phyloP scores from a whole-genome alignment of 495 filamentous ascomycete genomes.

The Zalerion maritima region DNA sequence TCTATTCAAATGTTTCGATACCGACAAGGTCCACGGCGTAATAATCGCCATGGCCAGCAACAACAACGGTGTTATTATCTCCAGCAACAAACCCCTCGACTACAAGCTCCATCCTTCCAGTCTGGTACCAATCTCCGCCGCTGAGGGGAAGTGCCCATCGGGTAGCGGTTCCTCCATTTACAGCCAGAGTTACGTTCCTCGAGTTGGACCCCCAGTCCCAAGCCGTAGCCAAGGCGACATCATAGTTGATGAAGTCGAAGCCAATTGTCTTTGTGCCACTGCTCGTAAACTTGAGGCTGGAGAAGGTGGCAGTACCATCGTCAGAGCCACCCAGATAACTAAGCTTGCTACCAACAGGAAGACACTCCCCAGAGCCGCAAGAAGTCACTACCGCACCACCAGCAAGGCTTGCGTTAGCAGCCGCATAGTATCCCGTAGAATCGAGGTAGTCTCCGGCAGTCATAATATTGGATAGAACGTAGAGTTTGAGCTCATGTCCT shows the following conservation, averaged over 20 bases:
- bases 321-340: slow-evolving; percentile 13
- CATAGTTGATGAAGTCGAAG: slow-evolving; percentile 38
- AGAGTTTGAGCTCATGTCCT: slow-evolving; percentile 28
- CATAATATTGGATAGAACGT: slow-evolving; percentile 25
- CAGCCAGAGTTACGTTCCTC: slow-evolving; percentile 29
- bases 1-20: slow-evolving; percentile 11
- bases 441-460: slow-evolving; percentile 14
- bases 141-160: slow-evolving; percentile 33
- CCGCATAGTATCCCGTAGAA: slow-evolving; percentile 23
- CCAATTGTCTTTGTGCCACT: slow-evolving; percentile 23
- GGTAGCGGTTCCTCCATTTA: slow-evolving; percentile 26
- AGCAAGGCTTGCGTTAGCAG: slow-evolving; percentile 18
- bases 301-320: slow-evolving; percentile 9
- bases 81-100: slow-evolving; percentile 29
- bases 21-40: slow-evolving; percentile 12
- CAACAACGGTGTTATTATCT: slow-evolving; percentile 14
- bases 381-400: slow-evolving; percentile 16
- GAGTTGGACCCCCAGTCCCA: slow-evolving; percentile 30
- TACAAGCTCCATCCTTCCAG: slow-evolving; percentile 26
- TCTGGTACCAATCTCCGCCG: slow-evolving; percentile 36
- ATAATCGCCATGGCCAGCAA: slow-evolving; percentile 8
- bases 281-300: slow-evolving; percentile 14
- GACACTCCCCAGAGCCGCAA: slow-evolving; percentile 21
- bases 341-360: slow-evolving; percentile 29
- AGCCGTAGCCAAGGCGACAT: slow-evolving; percentile 27